Conservation (phyloP, 208 protist species). For the Trypanosoma conorhini region DNA sequence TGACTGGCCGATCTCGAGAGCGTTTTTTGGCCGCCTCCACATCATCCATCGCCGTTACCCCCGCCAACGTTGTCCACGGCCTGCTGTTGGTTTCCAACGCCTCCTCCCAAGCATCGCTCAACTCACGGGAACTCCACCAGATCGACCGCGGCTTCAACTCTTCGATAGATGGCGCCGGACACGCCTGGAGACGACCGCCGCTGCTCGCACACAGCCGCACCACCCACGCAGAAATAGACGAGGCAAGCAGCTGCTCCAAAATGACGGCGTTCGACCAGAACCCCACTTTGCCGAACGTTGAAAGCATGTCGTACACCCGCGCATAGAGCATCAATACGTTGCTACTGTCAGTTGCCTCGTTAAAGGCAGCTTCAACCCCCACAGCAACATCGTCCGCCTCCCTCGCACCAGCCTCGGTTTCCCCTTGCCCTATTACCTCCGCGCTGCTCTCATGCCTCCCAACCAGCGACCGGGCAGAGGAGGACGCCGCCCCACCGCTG, state of each 20-base stretch:
- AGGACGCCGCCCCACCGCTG: background rate
- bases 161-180: slow-evolving; percentile 2
- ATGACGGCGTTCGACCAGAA: slow-evolving; percentile 27
- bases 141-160: slow-evolving; percentile 15
- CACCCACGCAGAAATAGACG: slow-evolving; percentile 51
- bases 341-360: slow-evolving; percentile 11
- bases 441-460: background rate
- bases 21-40: background rate
- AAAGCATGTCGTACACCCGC: slow-evolving; percentile 27
- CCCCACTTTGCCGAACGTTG: slow-evolving; percentile 15
- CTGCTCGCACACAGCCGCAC: slow-evolving; percentile 48
- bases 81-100: slow-evolving; percentile 10
- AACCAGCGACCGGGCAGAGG: background rate
- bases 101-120: slow-evolving; percentile 20
- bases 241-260: slow-evolving; percentile 38
- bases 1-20: background rate
- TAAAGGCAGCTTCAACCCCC: background rate
- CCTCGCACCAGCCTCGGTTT: background rate
- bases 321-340: slow-evolving; percentile 24
- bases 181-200: slow-evolving; percentile 29
- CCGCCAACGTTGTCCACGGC: slow-evolving; percentile 9
- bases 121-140: slow-evolving; percentile 8
- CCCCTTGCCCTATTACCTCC: no score
- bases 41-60: background rate
- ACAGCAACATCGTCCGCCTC: background rate